Base-by-base conservation (phyloP, 257 asterid species). In the Ilex asprella region DNA sequence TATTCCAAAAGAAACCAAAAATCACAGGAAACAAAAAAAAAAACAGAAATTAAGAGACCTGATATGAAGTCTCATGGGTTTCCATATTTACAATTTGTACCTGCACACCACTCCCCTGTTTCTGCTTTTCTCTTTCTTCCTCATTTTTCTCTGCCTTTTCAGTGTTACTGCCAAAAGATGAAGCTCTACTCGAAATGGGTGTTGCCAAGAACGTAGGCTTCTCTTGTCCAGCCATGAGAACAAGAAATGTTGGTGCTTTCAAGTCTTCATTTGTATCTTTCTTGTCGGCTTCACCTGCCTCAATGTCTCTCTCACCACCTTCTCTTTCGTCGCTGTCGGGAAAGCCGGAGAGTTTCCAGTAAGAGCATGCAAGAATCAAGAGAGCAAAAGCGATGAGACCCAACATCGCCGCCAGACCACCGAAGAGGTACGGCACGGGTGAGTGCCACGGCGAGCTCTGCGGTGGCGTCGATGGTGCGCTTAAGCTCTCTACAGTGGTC, bases 381-480 rank as follows among this genome's bases (percentile, higher is more conserved):
- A 91, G 89, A 5, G 97, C 94, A 54, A 91, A 82, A 44, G 97
- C 96, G 56, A 91, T 91, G 58, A 91, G 89, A 1, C 93, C 91
- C 68, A 91, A 70, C 95, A 91, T 82, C 67, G 96, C 96, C 2
- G 97, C 95, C 44, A 91, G 61, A 8, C 97, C 97, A 1, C 96
- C 97, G 68, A 91, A 87, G 13, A 91, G 87, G 79, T 87, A 87
- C 21, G 96, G 96, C 55, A 91, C 94, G 27, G 97, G 97, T 2
- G 96, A 87, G 84, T 87, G 96, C 97, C 96, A 91, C 56, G 90
- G 92, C 6, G 94, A 83, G 21, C 80, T 62, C 31, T 14, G 78
- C 30, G 68, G 53, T 49, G 71, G 56, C 31, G 78, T 41, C 12
- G 79, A 10, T 2, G 27, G 27, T 21, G 27, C 1, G 27, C 71